Base-by-base conservation (phyloP, 257 asterid genomes). In the Scutellaria baicalensis region DNA sequence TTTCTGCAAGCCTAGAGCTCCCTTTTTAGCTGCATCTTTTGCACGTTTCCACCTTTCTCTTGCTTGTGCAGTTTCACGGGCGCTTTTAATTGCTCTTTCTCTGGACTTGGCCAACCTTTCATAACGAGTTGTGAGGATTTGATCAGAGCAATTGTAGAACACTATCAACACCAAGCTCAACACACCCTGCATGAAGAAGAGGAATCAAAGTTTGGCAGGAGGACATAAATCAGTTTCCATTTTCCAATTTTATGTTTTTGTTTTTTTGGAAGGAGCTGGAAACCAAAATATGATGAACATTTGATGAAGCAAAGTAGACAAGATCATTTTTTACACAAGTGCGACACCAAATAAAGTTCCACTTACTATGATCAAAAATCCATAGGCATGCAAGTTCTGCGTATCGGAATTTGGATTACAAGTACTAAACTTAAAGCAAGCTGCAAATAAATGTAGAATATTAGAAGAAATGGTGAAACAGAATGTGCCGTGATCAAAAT, bases 121-220 rank as follows among this genome's bases (percentile, higher is more conserved):
- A 47, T 89, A 78, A 61, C 95, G 89, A 65, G 93, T 92, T 44
- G 88, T 82, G 71, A 92, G 87, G 78, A 92, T 86, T 84, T 86
- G 98, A 75, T 88, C 98, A 42, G 98, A 92, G 85, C 81, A 92
- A 84, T 90, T 92, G 79, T 92, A 92, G 75, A 92, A 81, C 69
- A 92, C 71, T 70, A 87, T 78, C 64, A 92, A 82, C 72, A 88
- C 78, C 85, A 90, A 83, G 85, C 85, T 85, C 86, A 92, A 73
- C 17, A 58, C 81, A 48, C 90, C 96, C 98, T 92, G 80, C 83
- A 78, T 39, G 59, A 60, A 67, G 68, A 68, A 68, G 39, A 33
- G 43, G 75, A 70, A 63, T 70, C 72, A 78, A 75, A 68, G 76
- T 48, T 35, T 17, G 68, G 66, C 66, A 49, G 33, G 59, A n/a